Evolutionary conservation across 208 protist species (phyloP).

Genomic region (Entamoeba moshkovskii): DNA sequence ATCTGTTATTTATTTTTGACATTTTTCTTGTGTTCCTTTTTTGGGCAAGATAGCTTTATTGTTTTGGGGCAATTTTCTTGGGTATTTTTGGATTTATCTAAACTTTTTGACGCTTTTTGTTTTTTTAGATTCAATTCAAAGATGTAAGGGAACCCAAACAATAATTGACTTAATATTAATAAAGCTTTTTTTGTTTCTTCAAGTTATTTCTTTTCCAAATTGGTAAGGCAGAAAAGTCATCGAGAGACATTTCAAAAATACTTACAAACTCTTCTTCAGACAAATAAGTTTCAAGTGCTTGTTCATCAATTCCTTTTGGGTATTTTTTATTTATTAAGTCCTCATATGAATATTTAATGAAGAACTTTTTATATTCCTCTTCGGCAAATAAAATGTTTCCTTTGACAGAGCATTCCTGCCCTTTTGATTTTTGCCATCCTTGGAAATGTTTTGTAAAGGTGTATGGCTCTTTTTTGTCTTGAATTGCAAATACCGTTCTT

Average conservation of each 20-base stretch:
- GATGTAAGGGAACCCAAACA: no score
- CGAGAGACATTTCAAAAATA: not conserved
- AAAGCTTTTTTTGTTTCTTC: not conserved
- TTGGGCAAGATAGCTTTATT: no score
- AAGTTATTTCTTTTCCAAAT: not conserved
- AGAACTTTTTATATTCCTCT: not conserved
- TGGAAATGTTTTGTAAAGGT: not conserved
- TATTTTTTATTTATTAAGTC: not conserved
- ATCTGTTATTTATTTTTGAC: no score
- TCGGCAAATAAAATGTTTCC: not conserved
- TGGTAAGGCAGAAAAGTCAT: not conserved
- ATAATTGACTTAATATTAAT: no score
- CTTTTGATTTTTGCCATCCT: not conserved
- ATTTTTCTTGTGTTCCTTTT: no score
- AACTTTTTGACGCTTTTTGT: no score
- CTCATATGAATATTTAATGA: not conserved
- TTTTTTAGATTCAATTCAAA: no score
- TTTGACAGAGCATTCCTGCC: not conserved
- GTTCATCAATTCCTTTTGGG: not conserved
- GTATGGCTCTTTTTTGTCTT: not conserved
- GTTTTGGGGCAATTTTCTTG: no score
- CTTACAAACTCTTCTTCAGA: not conserved
- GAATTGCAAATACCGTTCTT: not conserved
- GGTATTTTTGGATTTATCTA: no score
- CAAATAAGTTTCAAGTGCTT: not conserved